Conservation (phyloP, 2,329 filamentous ascomycete genomes). For the Cadophora sp. region DNA sequence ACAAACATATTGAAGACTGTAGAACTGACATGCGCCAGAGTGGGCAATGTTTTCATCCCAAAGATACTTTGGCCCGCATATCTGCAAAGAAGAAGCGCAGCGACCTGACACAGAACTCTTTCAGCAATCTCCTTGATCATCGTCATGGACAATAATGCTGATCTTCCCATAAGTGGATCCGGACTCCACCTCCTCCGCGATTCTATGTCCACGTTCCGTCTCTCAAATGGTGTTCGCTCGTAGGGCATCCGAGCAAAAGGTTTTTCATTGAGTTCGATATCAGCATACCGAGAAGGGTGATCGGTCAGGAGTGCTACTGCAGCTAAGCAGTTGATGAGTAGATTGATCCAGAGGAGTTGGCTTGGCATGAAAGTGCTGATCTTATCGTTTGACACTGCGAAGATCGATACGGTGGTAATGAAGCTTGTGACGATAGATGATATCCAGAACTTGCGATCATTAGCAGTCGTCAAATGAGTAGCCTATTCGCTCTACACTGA, state of each 20-base stretch:
- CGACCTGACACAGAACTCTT: constrained; percentile 87
- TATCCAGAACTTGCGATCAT: too few relatives aligned
- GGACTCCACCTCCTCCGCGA: too few relatives aligned
- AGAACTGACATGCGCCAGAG: too few relatives aligned
- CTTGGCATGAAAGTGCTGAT: constrained; percentile 76
- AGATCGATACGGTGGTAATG: constrained; percentile 80
- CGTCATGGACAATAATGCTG: constrained; percentile 79
- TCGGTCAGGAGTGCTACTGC: constrained; percentile 77
- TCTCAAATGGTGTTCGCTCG: constrained; percentile 72
- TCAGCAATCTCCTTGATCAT: constrained; percentile 99
- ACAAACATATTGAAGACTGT: constrained; percentile 95
- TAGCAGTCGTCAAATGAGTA: too few relatives aligned
- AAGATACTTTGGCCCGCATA: constrained; percentile 72
- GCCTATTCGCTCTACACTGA: too few relatives aligned
- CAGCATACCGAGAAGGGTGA: too few relatives aligned
- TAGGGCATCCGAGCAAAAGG: constrained; percentile 76
- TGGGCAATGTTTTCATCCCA: constrained; percentile 68
- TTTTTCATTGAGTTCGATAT: too few relatives aligned
- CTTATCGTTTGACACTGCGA: constrained; percentile 80
- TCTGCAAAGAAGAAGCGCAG: constrained; percentile 79
- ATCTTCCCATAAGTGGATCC: too few relatives aligned
- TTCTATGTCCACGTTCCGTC: too few relatives aligned
- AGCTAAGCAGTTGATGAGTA: constrained; percentile 86
- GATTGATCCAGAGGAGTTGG: constrained; percentile 81
- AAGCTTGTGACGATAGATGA: constrained; percentile 41